A percentile compares a stretch with the other conserved stretches of the same genome.
Evolutionary conservation across 2,329 filamentous ascomycete genomes (phyloP).

Genomic region (Mollisiaceae sp.): DNA sequence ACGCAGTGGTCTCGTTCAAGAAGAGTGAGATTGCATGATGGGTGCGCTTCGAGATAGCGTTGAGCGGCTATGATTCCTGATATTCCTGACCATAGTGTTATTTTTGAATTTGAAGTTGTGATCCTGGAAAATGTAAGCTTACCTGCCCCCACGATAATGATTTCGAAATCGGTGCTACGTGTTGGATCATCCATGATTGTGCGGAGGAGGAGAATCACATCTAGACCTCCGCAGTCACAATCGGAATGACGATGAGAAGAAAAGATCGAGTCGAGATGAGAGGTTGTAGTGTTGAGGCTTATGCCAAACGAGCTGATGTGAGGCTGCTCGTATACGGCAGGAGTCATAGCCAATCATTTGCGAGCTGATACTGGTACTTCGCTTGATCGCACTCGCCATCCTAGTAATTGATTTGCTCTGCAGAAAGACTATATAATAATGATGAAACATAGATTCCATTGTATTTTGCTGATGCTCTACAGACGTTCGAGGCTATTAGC

Average conservation of each 20-base stretch:
- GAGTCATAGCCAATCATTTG: not conserved
- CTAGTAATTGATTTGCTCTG: no score
- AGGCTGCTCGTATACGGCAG: not conserved
- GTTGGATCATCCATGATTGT: not conserved
- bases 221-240: no score
- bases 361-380: no score
- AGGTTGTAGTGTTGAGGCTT: not conserved
- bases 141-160: conserved; percentile 2
- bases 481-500: no score
- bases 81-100: not conserved
- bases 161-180: not conserved
- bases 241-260: not conserved
- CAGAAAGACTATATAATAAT: no score
- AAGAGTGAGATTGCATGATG: conserved; percentile 12
- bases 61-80: conserved; percentile 20
- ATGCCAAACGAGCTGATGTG: not conserved
- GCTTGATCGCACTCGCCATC: not conserved
- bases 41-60: conserved; percentile 20
- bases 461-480: no score
- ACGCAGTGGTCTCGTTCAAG: conserved; percentile 22
- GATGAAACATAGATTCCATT: no score
- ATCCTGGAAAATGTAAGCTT: no score
- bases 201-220: not conserved
- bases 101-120: not conserved
- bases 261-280: not conserved